Conservation (phyloP, 768 basidiomycete species). For the Lentinula raphanica region DNA sequence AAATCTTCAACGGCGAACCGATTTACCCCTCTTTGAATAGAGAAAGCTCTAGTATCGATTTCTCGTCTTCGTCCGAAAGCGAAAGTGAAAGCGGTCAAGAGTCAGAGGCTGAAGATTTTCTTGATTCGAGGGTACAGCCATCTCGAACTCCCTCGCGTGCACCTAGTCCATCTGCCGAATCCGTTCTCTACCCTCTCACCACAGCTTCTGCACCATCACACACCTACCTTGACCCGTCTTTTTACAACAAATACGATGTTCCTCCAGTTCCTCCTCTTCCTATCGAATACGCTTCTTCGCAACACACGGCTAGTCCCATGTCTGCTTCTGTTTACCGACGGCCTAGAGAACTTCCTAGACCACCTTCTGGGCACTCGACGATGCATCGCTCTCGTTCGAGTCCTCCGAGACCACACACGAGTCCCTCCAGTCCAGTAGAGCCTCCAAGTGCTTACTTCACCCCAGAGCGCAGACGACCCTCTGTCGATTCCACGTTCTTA, state of each 20-base stretch:
- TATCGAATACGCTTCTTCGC: conserved; percentile 19
- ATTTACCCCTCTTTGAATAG: conserved; percentile 35
- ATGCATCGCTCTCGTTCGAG: conserved; percentile 31
- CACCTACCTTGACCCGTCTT: conserved; percentile 37
- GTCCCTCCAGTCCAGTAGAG: conserved; percentile 8
- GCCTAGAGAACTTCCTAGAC: conserved; percentile 12
- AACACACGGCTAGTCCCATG: conserved; percentile 8
- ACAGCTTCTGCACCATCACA: conserved; percentile 41
- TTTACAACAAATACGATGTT: conserved; percentile 25
- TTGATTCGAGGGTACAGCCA: conserved; percentile 14
- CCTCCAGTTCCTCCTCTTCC: conserved; percentile 35
- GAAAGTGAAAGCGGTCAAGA: conserved; percentile 27
- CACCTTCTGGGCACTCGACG: conserved; percentile 19
- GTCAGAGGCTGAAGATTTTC: conserved; percentile 10
- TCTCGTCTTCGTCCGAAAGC: conserved; percentile 28
- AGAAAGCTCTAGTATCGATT: conserved; percentile 13
- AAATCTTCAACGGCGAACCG: conserved; percentile 36
- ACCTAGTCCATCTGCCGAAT: conserved; percentile 46
- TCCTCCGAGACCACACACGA: conserved; percentile 23
- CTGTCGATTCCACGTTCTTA: not conserved
- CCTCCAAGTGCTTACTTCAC: not conserved
- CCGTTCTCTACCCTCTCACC: conserved; percentile 36
- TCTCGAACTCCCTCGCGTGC: conserved; percentile 20
- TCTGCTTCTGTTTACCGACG: conserved; percentile 8
- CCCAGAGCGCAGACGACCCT: conserved; percentile 4